Conservation (phyloP, 257 asterid species). For the Pogostemon cablin region DNA sequence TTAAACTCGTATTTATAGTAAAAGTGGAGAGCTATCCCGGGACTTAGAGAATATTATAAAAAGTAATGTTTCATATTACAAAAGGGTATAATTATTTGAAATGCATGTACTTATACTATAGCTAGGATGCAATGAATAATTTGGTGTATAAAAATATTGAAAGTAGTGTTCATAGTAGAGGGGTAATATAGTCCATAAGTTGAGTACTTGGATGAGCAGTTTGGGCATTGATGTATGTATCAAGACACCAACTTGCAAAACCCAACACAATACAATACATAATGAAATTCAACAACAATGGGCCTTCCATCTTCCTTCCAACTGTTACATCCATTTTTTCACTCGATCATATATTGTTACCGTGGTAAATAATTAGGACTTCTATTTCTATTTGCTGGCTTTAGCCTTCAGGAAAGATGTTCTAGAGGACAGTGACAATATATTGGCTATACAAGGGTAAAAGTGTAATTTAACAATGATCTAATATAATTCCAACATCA, state of each 20-base stretch:
- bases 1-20: too few species aligned
- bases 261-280: slow-evolving; percentile 73
- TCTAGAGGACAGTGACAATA: background rate
- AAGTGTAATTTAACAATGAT: background rate
- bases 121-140: too few species aligned
- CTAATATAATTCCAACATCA: background rate
- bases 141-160: too few species aligned
- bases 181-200: too few species aligned
- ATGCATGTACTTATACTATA: too few species aligned
- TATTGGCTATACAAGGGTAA: background rate
- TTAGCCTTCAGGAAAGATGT: background rate
- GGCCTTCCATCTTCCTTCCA: slow-evolving; percentile 71
- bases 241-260: slow-evolving; percentile 86
- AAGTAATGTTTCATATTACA: too few species aligned
- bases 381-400: background rate
- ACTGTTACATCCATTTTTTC: slow-evolving; percentile 64
- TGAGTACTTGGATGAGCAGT: slow-evolving; percentile 58
- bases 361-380: too few species aligned
- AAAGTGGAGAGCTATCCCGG: too few species aligned
- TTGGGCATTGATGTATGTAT: slow-evolving; percentile 69
- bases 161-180: too few species aligned
- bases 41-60: too few species aligned
- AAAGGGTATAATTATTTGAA: too few species aligned
- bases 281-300: slow-evolving; percentile 67
- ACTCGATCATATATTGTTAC: too few species aligned